phyloP scores from a whole-genome alignment of 2,329 filamentous ascomycete genomes.

The Colletotrichum sp. region DNA sequence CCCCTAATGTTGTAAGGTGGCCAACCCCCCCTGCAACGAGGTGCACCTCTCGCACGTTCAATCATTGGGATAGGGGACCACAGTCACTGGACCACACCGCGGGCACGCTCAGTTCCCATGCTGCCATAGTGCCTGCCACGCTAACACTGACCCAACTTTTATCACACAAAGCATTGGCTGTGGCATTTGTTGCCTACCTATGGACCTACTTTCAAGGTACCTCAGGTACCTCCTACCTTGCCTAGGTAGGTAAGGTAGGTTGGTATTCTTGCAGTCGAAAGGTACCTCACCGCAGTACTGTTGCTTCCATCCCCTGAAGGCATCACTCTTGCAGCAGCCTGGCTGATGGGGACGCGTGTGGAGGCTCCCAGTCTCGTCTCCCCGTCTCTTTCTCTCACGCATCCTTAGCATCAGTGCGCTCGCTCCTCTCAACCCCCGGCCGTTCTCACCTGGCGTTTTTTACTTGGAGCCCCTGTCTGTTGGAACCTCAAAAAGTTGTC shows the following conservation, averaged over 20 bases:
- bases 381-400: not conserved
- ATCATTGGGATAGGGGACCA: not conserved
- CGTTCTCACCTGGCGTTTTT: constrained; percentile 5
- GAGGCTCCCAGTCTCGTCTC: not conserved
- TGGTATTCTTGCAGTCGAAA: not conserved
- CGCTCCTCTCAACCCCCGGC: constrained; percentile 4
- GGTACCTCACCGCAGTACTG: not conserved
- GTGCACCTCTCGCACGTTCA: not conserved
- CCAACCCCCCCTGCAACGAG: not conserved
- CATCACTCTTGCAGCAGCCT: not conserved
- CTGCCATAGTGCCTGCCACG: not conserved
- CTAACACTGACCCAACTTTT: not conserved
- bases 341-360: not conserved
- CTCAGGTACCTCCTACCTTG: not conserved
- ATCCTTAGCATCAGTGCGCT: not conserved
- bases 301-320: not conserved
- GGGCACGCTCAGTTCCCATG: not conserved
- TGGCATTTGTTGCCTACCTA: not conserved
- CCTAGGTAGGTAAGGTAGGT: not conserved
- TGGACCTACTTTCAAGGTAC: not conserved
- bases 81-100: not conserved
- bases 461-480: constrained; percentile 16
- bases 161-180: not conserved
- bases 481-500: constrained; percentile 22
- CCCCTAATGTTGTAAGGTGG: not conserved